Evolutionary conservation across 495 filamentous ascomycete species (phyloP), one percentile per base, ranked within the genome.

Genomic region (Penicillium silybi): DNA sequence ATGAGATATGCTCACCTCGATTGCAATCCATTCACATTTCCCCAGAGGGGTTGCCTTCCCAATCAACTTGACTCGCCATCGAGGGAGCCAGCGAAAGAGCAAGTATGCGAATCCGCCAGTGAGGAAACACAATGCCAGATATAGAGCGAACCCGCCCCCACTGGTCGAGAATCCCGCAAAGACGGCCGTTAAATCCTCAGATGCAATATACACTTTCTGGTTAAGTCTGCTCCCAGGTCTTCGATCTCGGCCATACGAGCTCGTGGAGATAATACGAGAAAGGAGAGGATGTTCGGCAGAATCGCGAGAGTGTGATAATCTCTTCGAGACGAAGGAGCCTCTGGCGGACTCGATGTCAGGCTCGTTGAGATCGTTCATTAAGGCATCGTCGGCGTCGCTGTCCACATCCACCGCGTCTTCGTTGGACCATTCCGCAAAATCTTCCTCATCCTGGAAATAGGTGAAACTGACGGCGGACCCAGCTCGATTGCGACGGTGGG

Each of bases 131-230:
- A 95, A 63, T 8, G 74, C 48, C 11, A 83, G 57, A 61, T 97
- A 97, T 1, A 85, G 37, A 7, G 77, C 70, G 54, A 84, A 84
- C 3, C 92, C 90, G 26, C 81, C 29, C 8, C 66, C 56, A 49
- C 82, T 89, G 4, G 90, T 97, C 23, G 77, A 84, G 65, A 97
- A 99, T 0, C 93, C 93, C 17, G 93, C 86, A 59, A 97, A 85
- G 40, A 90, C 91, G 55, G 95, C 88, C 0, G 89, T 96, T 46
- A 97, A 75, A 65, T 99, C 93, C 71, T 99, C 93, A 29, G 87
- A 93, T 26, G 82, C 74, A 66, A 99, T 92, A 64, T 96, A 90
- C 11, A 97, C 79, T 68, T 95, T 97, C 61, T 99, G 93, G 57
- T 80, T 92, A 37, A 74, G 69, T 37, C 88, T 77, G 45, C 79